phyloP scores from a whole-genome alignment of 176 grass and related monocot species.

The Panicum miliaceum region DNA sequence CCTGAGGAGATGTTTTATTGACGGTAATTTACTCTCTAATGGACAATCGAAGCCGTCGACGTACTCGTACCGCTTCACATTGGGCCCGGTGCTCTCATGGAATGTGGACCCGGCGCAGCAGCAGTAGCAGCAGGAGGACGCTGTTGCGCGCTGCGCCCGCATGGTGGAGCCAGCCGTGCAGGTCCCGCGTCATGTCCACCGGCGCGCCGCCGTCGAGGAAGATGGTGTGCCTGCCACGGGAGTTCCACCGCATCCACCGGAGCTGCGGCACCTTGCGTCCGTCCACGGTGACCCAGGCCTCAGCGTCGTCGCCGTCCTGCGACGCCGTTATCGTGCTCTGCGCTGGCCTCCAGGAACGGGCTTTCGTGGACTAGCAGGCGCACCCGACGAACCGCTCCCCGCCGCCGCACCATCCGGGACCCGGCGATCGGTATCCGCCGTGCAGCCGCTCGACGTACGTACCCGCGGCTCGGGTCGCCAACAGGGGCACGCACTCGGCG shows the following conservation, averaged over 20 bases:
- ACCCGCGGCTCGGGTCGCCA: constrained; percentile 78
- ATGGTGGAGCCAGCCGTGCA: constrained; percentile 68
- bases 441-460: constrained; percentile 63
- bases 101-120: constrained; percentile 67
- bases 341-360: constrained; percentile 63
- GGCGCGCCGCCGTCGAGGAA: constrained; percentile 60
- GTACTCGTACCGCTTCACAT: too few relatives aligned
- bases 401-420: constrained; percentile 50
- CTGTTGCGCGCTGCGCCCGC: not conserved
- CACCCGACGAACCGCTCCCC: constrained; percentile 71
- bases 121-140: constrained; percentile 37
- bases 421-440: constrained; percentile 56
- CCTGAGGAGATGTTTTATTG: not conserved
- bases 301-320: constrained; percentile 54
- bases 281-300: constrained; percentile 64
- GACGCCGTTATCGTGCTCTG: constrained; percentile 73
- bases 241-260: constrained; percentile 58
- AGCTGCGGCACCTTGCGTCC: constrained; percentile 58
- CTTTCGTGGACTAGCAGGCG: constrained; percentile 48
- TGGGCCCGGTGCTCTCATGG: too few relatives aligned
- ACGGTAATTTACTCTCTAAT: not conserved
- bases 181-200: constrained; percentile 75
- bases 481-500: constrained; percentile 72
- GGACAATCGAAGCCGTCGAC: too few relatives aligned
- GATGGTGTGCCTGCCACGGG: constrained; percentile 66